Base-by-base conservation (phyloP, 1,139 yeast species). In the Lodderomyces theae region DNA sequence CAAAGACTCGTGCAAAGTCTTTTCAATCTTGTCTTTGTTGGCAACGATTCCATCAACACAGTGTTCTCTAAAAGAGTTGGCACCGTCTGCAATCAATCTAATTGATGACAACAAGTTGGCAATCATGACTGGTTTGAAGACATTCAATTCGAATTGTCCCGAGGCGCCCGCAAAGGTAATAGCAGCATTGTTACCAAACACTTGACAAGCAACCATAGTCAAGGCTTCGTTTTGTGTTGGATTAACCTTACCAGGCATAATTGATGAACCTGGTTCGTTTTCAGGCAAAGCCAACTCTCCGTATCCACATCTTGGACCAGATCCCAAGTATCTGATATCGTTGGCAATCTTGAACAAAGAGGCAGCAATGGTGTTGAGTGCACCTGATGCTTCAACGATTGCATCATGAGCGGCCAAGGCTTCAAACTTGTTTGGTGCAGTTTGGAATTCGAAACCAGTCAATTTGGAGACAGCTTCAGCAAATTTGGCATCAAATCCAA, bases 401-500 rank as follows among this genome's bases (percentile, higher is more conserved):
- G 98, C 98, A 61, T 92, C 98, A 63, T 92, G 98, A 36, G 98
- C 97, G 55, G 98, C 98, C 54, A 92, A 79, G 26, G 98, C 98
- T 75, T 92, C 98, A 57, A 92, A 92, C 77, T 92, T 92, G 80
- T 92, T 92, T 60, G 97, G 97, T 42, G 98, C 97, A 43, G 98
- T 89, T 66, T 77, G 69, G 72, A 92, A 92, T 46, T 82, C 81
- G 58, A 86, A 76, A 40, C 97, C 97, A 41, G 97, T 88, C 64
- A 88, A 78, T 54, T 79, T 77, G 45, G 94, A 66, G 34, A 89
- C 94, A 60, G 82, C 78, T 45, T 74, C 79, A 46, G 96, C 96
- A 52, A 92, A 79, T 57, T 85, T 81, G 52, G 72, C 81, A 58
- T 89, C 95, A 63, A 86, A 92, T 15, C 97, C 97, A 61, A 79